A percentile compares a stretch with the other conserved stretches of the same genome.
phyloP scores from a whole-genome alignment of 345 rosid genomes.

The Excoecaria agallocha region DNA sequence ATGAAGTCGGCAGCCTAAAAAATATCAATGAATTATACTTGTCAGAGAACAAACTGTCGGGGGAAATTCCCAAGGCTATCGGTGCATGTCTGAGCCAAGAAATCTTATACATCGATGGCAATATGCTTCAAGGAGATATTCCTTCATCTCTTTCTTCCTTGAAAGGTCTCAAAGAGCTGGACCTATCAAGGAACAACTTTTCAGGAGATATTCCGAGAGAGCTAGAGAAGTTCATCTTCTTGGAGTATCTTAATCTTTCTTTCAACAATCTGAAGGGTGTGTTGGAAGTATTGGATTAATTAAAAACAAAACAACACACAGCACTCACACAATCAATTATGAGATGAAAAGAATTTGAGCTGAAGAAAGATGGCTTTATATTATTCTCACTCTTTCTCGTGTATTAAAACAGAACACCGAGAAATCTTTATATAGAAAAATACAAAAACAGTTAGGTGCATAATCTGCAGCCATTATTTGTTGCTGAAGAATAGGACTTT shows the following conservation, averaged over 20 bases:
- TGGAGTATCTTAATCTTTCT: slow-evolving; percentile 10
- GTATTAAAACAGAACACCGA: no score
- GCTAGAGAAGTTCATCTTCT: not conserved
- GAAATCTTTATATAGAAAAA: no score
- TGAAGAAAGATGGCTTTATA: no score
- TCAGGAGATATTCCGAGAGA: slow-evolving; percentile 13
- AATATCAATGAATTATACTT: not conserved
- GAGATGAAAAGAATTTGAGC: no score
- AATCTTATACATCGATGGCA: not conserved
- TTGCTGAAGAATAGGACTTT: no score
- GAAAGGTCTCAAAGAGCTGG: slow-evolving; percentile 10
- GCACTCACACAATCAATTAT: no score
- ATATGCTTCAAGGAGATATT: slow-evolving; percentile 15
- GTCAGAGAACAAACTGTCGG: not conserved
- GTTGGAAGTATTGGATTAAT: no score
- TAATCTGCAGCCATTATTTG: no score
- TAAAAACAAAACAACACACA: no score
- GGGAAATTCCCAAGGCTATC: slow-evolving; percentile 6
- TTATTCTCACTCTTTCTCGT: no score
- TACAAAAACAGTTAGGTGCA: no score
- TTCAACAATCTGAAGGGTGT: slow-evolving; percentile 15
- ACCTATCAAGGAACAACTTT: slow-evolving; percentile 17
- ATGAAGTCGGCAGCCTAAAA: not conserved
- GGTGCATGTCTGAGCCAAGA: not conserved
- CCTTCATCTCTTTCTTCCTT: slow-evolving; percentile 8